Evolutionary conservation across 148 eudicot species (phyloP), one percentile per base, ranked within the genome.

Genomic region (Fagopyrum tataricum): DNA sequence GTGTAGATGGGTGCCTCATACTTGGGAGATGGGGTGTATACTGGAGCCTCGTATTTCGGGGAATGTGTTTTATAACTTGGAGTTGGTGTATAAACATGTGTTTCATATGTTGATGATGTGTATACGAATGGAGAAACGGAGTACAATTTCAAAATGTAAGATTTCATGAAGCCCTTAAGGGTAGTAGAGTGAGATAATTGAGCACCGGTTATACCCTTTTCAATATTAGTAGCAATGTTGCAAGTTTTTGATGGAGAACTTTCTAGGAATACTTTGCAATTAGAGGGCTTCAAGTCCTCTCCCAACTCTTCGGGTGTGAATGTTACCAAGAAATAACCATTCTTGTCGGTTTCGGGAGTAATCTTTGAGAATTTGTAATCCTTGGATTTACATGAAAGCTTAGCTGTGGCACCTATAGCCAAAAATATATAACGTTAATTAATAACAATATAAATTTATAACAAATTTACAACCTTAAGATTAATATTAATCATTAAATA

Each of bases 231-330:
- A 18, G 78, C 72, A 12, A 79, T 53, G 20, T 75, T 75, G 53
- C 78, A 75, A 2, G 78, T 70, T 17, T 62, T 23, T 48, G 81
- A 79, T 49, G 78, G 75, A 70, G 81, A 78, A 52, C 77, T 78
- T 39, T 74, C 70, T 17, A 78, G 71, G 46, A 39, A 46, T 10
- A 78, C 77, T 44, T 78, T 78, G 77, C 81, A 78, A 24, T 78
- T 52, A 0, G 70, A 44, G 43, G 81, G 81, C 37, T 78, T 67
- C 44, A 78, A 74, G 31, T 74, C 10, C 17, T 72, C 48, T 0
- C 78, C 82, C 44, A 79, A 78, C 46, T 79, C 74, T 72, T 79
- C 48, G n/a, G 72, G 78, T 4, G 82, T 75, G 39, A 79, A 79
- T 51, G 82, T 79, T 21, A 78, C 82, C 31, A 79, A 56, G 68